Evolutionary conservation across 371 early-diverging fungal species (phyloP).

Genomic region (Saksenaea vasiformis): DNA sequence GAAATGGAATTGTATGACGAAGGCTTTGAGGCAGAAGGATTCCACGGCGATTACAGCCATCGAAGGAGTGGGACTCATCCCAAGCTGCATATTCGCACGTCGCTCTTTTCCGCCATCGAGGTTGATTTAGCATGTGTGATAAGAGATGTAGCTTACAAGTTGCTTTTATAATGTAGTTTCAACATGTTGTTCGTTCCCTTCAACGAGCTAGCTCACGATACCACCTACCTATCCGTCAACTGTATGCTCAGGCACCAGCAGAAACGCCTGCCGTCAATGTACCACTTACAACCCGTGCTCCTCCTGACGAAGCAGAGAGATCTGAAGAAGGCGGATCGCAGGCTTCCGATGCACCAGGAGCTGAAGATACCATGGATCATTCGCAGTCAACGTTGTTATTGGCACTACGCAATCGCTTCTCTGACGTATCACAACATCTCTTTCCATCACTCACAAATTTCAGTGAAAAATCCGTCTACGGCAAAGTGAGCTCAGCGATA

Average conservation of each 20-base stretch:
- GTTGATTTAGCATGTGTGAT: slow-evolving; percentile 15
- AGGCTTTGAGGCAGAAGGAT: slow-evolving; percentile 51
- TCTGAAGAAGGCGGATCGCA: neutral
- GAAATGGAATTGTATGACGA: slow-evolving; percentile 52
- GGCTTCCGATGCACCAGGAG: neutral
- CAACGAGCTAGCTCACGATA: slow-evolving; percentile 26
- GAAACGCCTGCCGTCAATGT: neutral
- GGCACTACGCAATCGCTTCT: slow-evolving; percentile 2
- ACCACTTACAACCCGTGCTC: neutral
- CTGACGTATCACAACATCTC: slow-evolving; percentile 25
- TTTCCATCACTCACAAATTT: slow-evolving; percentile 60
- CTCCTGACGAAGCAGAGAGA: neutral
- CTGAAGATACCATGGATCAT: neutral
- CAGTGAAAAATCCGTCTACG: slow-evolving; percentile 49
- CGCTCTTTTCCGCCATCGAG: slow-evolving; percentile 51
- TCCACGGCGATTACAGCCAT: slow-evolving; percentile 24
- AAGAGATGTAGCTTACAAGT: neutral
- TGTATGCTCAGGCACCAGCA: neutral
- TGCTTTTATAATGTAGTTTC: slow-evolving; percentile 41
- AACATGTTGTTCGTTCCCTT: slow-evolving; percentile 53
- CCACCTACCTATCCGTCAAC: neutral
- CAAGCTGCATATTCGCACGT: slow-evolving; percentile 43
- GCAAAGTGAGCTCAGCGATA: slow-evolving; percentile 53
- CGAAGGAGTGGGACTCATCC: slow-evolving; percentile 29
- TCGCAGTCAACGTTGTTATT: neutral